Evolutionary conservation across 805 yeast genomes (phyloP).

Genomic region (Cyberlindnera bimundalis): DNA sequence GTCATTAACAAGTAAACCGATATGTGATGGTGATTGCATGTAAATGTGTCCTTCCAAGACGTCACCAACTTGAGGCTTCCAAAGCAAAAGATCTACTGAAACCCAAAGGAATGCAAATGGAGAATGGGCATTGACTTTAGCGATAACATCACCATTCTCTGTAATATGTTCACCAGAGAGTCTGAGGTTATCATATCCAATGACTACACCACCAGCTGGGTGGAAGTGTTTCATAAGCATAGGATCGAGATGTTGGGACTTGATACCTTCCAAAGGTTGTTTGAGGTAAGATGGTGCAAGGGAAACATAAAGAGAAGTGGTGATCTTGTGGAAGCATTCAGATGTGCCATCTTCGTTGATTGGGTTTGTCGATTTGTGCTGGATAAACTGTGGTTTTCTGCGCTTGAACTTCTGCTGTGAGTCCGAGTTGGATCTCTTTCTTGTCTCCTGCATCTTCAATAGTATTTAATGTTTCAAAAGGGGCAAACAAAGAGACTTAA

Average conservation of each 20-base stretch:
- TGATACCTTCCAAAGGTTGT: slow-evolving; percentile 74
- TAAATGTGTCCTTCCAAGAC: slow-evolving; percentile 80
- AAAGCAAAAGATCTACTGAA: slow-evolving; percentile 72
- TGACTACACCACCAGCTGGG: slow-evolving; percentile 75
- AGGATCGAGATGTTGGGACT: slow-evolving; percentile 86
- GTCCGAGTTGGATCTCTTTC: slow-evolving; percentile 20
- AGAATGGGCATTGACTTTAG: slow-evolving; percentile 70
- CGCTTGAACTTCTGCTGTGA: slow-evolving; percentile 17
- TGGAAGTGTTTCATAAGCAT: slow-evolving; percentile 78
- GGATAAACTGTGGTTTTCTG: slow-evolving; percentile 18
- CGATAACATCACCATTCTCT: slow-evolving; percentile 39
- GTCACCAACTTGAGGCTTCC: slow-evolving; percentile 92
- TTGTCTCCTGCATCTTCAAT: slow-evolving; percentile 9
- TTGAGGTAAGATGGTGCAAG: slow-evolving; percentile 78
- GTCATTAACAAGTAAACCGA: slow-evolving; percentile 87
- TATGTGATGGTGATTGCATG: slow-evolving; percentile 93
- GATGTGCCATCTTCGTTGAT: slow-evolving; percentile 46
- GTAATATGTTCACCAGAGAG: slow-evolving; percentile 42
- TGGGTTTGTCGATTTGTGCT: slow-evolving; percentile 34
- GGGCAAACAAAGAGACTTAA: background rate
- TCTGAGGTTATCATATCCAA: slow-evolving; percentile 69
- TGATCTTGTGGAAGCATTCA: slow-evolving; percentile 64
- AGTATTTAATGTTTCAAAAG: background rate
- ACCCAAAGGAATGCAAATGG: slow-evolving; percentile 92
- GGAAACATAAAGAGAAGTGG: slow-evolving; percentile 69